phyloP scores from a whole-genome alignment of 176 grass and related monocot species.

The barley (Hordeum vulgare) region DNA sequence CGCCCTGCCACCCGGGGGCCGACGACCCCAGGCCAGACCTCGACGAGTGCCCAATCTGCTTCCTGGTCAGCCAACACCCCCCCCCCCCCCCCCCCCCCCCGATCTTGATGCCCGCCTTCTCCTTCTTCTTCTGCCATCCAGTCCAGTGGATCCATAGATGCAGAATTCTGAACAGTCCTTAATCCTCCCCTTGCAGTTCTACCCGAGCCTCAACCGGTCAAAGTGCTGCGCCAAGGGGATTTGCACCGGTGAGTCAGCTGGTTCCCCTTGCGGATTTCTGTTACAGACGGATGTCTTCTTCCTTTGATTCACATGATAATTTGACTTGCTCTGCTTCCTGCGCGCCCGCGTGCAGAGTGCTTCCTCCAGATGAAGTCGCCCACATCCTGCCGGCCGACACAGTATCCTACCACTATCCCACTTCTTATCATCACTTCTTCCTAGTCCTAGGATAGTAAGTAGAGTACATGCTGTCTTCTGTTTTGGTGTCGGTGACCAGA shows the following conservation, averaged over 20 bases:
- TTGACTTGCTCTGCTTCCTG: not conserved
- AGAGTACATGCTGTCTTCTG: not conserved
- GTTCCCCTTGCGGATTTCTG: no score
- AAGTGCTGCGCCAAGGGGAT: slow-evolving; percentile 96
- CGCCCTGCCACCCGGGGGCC: slow-evolving; percentile 69
- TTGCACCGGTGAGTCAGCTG: slow-evolving; percentile 58
- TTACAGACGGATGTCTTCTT: no score
- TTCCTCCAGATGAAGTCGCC: slow-evolving; percentile 94
- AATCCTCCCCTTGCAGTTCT: slow-evolving; percentile 50
- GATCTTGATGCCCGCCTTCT: no score
- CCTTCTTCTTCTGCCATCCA: not conserved
- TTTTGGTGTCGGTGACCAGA: not conserved
- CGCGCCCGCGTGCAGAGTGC: slow-evolving; percentile 54
- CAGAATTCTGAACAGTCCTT: not conserved
- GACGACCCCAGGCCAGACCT: slow-evolving; percentile 63
- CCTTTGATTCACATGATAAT: not conserved
- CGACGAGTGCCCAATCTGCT: slow-evolving; percentile 97
- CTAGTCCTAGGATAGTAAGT: not conserved
- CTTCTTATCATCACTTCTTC: not conserved
- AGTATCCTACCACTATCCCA: slow-evolving; percentile 60
- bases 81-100: no score
- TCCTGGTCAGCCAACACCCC: no score
- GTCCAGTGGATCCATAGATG: not conserved
- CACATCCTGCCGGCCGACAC: slow-evolving; percentile 47
- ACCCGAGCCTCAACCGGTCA: slow-evolving; percentile 79